Conservation (phyloP, 2,329 filamentous ascomycete genomes). For the Alternaria metachromatica region DNA sequence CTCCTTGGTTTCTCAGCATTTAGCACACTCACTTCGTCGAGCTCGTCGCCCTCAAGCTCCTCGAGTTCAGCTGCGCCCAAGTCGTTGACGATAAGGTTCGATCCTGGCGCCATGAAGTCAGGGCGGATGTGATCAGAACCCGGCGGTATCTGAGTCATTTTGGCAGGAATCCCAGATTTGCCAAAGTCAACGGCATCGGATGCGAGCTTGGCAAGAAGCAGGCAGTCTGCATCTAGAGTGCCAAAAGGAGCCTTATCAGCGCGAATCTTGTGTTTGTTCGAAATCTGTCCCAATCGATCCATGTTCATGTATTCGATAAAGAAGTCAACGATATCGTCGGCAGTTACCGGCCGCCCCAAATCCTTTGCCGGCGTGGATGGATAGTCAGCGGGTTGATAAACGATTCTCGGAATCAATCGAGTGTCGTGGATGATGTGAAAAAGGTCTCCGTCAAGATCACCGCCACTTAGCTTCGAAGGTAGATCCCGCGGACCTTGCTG, state of each 20-base stretch:
- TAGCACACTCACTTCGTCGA: constrained; percentile 50
- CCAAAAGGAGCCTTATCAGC: constrained; percentile 47
- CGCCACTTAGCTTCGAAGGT: constrained; percentile 78
- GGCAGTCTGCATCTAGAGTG: constrained; percentile 40
- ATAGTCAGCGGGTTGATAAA: constrained; percentile 72
- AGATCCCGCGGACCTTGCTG: constrained; percentile 74
- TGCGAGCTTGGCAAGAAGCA: constrained; percentile 50
- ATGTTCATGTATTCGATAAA: constrained; percentile 66
- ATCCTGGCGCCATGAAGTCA: constrained; percentile 62
- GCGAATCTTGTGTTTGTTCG: constrained; percentile 50
- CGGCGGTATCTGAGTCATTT: constrained; percentile 23
- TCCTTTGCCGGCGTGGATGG: constrained; percentile 62
- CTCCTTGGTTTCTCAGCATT: constrained; percentile 52
- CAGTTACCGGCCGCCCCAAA: constrained; percentile 66
- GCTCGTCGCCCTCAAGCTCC: constrained; percentile 37
- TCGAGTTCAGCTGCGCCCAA: constrained; percentile 30
- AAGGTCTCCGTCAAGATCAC: constrained; percentile 83
- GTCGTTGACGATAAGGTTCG: constrained; percentile 46
- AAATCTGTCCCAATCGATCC: constrained; percentile 53
- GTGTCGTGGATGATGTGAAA: constrained; percentile 81
- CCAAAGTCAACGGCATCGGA: constrained; percentile 42
- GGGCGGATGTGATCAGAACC: constrained; percentile 46
- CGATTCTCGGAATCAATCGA: constrained; percentile 53
- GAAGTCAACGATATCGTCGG: constrained; percentile 76
- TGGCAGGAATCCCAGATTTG: constrained; percentile 30